Evolutionary conservation across 2,329 filamentous ascomycete species (phyloP).

Genomic region (Aspergillus novoparasiticus): DNA sequence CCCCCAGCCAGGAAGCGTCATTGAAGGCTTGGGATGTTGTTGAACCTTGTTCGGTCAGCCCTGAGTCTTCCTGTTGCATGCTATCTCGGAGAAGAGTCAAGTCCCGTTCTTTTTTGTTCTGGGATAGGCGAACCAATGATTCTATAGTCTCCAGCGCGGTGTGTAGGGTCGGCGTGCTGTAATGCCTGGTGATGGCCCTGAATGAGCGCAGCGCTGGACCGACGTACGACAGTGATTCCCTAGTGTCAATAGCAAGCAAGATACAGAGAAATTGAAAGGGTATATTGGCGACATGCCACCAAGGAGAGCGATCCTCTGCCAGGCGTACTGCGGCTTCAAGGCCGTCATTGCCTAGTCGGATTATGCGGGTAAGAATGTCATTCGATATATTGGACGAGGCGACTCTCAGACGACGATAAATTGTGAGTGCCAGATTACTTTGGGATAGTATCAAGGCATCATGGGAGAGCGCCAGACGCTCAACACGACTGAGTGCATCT

Average conservation of each 20-base stretch:
- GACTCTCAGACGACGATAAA: slow-evolving; percentile 19
- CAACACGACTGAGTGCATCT: slow-evolving; percentile 6
- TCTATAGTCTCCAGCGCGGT: slow-evolving; percentile 3
- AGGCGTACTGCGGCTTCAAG: slow-evolving; percentile 11
- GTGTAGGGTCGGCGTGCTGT: not conserved
- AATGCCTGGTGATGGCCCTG: not conserved
- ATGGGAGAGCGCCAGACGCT: slow-evolving; percentile 2
- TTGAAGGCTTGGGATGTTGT: not conserved
- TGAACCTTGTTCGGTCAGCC: not conserved
- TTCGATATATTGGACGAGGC: slow-evolving; percentile 11
- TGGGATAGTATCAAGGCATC: slow-evolving; percentile 18
- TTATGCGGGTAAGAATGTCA: slow-evolving; percentile 8
- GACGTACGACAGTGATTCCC: slow-evolving; percentile 6
- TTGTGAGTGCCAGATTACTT: slow-evolving; percentile 16
- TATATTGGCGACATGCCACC: slow-evolving; percentile 24
- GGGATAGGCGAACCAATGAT: not conserved
- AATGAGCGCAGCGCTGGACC: slow-evolving; percentile 8
- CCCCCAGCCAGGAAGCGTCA: not conserved
- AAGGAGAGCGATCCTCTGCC: slow-evolving; percentile 12
- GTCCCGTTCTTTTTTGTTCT: not conserved
- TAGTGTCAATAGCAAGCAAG: slow-evolving; percentile 12
- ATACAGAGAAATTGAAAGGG: slow-evolving; percentile 18
- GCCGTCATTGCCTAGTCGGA: slow-evolving; percentile 13
- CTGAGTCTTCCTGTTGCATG: not conserved
- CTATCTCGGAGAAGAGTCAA: slow-evolving; percentile 1